Evolutionary conservation across 2,329 filamentous ascomycete genomes (phyloP).

Genomic region (Pseudogymnoascus sp.): DNA sequence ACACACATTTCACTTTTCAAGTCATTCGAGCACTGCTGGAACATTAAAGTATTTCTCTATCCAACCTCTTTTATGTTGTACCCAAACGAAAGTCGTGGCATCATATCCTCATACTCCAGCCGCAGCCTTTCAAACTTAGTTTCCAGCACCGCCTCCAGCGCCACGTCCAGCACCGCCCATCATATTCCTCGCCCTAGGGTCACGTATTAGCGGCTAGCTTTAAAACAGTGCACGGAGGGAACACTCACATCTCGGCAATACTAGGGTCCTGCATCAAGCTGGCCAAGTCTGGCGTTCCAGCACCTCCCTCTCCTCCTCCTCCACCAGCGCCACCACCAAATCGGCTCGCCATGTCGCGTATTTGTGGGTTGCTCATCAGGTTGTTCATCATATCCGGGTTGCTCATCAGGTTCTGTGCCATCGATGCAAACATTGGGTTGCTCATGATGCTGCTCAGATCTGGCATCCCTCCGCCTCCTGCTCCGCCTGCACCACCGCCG

Average conservation of each 20-base stretch:
- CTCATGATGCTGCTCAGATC: conserved; percentile 83
- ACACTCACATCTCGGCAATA: conserved; percentile 83
- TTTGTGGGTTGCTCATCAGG: conserved; percentile 85
- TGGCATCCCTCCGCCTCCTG: conserved; percentile 71
- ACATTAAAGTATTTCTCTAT: conserved; percentile 6
- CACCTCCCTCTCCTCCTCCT: conserved; percentile 41
- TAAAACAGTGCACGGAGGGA: conserved; percentile 18
- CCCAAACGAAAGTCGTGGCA: conserved; percentile 8
- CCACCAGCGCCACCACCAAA: conserved; percentile 47
- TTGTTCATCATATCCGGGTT: conserved; percentile 89
- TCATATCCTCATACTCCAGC: conserved; percentile 5
- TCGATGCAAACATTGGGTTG: conserved; percentile 96
- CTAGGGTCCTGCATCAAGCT: conserved; percentile 85
- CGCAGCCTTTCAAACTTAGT: neutral
- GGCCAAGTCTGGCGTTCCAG: conserved; percentile 80
- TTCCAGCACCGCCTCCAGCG: conserved; percentile 23
- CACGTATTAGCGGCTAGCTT: neutral
- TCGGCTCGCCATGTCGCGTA: conserved; percentile 78
- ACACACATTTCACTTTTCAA: neutral
- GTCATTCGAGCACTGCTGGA: neutral
- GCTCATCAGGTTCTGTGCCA: conserved; percentile 96
- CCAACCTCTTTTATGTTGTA: neutral
- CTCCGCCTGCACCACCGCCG: conserved; percentile 50
- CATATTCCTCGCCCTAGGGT: conserved; percentile 53
- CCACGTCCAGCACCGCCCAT: conserved; percentile 48